Percentiles rank a stretch among this genome's conserved stretches.
Conservation (phyloP, 371 early-diverging fungal genomes). For the Cokeromyces recurvatus region DNA sequence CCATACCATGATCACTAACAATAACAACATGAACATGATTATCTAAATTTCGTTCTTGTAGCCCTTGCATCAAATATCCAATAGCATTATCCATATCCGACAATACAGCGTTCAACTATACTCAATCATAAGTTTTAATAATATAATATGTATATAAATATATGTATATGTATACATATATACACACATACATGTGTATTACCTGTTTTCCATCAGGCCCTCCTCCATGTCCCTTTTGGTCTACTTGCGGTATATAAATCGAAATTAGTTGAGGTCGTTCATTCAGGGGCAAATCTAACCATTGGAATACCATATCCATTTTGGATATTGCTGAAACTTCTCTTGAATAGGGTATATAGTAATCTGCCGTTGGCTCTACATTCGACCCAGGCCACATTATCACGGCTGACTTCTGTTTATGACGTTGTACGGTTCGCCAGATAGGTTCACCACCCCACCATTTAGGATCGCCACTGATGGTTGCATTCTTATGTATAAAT, state of each 20-base stretch:
- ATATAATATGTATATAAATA: too few relatives aligned
- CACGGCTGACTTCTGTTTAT: slow-evolving; percentile 61
- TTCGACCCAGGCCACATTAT: slow-evolving; percentile 90
- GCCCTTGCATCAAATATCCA: slow-evolving; percentile 50
- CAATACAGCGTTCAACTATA: slow-evolving; percentile 55
- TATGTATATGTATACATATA: neutral
- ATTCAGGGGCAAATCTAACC: slow-evolving; percentile 68
- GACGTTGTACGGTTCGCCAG: slow-evolving; percentile 77
- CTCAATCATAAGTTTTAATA: neutral
- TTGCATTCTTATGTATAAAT: slow-evolving; percentile 66
- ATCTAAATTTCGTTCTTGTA: slow-evolving; percentile 53
- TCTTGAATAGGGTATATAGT: slow-evolving; percentile 52
- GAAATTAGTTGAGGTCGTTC: slow-evolving; percentile 72
- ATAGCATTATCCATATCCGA: slow-evolving; percentile 62
- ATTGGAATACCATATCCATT: slow-evolving; percentile 56
- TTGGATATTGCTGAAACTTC: slow-evolving; percentile 46
- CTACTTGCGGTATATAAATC: slow-evolving; percentile 79
- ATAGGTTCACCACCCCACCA: slow-evolving; percentile 94
- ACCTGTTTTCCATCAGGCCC: slow-evolving; percentile 66
- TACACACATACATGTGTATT: too few relatives aligned
- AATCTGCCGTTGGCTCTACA: slow-evolving; percentile 58
- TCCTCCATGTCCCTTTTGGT: slow-evolving; percentile 69
- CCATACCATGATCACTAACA: slow-evolving; percentile 93
- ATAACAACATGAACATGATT: slow-evolving; percentile 72
- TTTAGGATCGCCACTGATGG: slow-evolving; percentile 44